These are phyloP conservation scores for Papilionanthe hybrid DNA, from an alignment of 116 monocot species.

Conservation along the genomic window DNA sequence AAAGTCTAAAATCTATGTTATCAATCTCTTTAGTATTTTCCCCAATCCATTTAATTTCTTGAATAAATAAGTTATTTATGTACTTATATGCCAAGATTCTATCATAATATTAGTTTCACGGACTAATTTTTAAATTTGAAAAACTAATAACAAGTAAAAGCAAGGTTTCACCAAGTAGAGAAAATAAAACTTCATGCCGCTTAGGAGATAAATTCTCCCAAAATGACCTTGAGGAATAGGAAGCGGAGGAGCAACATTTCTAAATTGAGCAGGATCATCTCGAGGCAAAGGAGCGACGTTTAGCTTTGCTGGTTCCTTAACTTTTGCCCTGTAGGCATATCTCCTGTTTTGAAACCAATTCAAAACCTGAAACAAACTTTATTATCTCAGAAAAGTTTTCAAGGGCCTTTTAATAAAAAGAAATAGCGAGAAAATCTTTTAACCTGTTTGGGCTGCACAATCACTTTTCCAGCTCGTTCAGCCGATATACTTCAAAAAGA, in stretches of 20 bases:
- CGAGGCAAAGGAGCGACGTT: slow-evolving; percentile 20
- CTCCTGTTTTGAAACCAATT: slow-evolving; percentile 52
- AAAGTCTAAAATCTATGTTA: too few relatives aligned
- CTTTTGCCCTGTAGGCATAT: slow-evolving; percentile 35
- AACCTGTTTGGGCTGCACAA: slow-evolving; percentile 86
- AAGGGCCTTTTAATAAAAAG: not conserved
- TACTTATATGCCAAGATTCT: too few relatives aligned
- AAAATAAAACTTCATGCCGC: too few relatives aligned
- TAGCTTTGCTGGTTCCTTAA: slow-evolving; percentile 25
- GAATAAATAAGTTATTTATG: too few relatives aligned
- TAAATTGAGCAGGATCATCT: slow-evolving; percentile 31
- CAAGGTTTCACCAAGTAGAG: too few relatives aligned
- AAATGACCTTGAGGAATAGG: slow-evolving; percentile 43
- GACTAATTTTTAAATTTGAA: too few relatives aligned
- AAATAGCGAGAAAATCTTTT: not conserved
- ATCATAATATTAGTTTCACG: too few relatives aligned
- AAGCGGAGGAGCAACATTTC: slow-evolving; percentile 38
- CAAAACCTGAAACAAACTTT: slow-evolving; percentile 40
- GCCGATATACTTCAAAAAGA: slow-evolving; percentile 48
- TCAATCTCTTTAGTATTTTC: too few relatives aligned
- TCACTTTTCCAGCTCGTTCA: slow-evolving; percentile 61
- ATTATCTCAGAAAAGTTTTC: not conserved
- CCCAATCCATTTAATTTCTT: too few relatives aligned
- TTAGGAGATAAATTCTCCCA: not conserved
- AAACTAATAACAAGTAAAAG: too few relatives aligned